Evolutionary conservation across 1,139 yeast species (phyloP).

Genomic region (Zhuliangozyma blackwelliae): DNA sequence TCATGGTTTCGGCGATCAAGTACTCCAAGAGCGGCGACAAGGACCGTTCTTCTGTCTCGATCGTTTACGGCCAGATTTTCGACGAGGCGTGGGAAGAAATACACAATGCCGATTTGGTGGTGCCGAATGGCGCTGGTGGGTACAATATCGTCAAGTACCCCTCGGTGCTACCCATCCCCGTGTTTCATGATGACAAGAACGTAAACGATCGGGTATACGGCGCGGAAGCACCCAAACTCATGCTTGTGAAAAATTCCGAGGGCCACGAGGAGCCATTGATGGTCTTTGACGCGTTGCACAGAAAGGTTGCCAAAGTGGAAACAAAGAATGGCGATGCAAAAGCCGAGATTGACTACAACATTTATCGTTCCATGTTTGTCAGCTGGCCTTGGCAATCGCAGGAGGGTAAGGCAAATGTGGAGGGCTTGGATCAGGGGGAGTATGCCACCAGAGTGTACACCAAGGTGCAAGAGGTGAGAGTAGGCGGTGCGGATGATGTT

Average conservation of each 20-base stretch:
- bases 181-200: conserved; percentile 23
- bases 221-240: conserved; percentile 39
- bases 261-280: conserved; percentile 38
- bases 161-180: conserved; percentile 28
- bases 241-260: conserved; percentile 24
- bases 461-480: conserved; percentile 20
- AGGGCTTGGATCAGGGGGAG: conserved; percentile 10
- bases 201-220: conserved; percentile 27
- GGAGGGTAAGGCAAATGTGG: conserved; percentile 24
- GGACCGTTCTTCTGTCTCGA: conserved; percentile 20
- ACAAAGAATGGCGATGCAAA: background rate
- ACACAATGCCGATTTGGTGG: conserved; percentile 16
- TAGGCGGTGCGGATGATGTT: conserved; percentile 13
- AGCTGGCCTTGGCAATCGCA: conserved; percentile 30
- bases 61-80: conserved; percentile 16
- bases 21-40: conserved; percentile 20
- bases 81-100: conserved; percentile 25
- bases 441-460: conserved; percentile 14
- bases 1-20: conserved; percentile 25
- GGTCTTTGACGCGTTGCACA: conserved; percentile 30
- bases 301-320: conserved; percentile 13
- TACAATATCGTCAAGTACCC: conserved; percentile 23
- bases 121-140: background rate
- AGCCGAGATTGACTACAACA: conserved; percentile 9
- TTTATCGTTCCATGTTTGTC: conserved; percentile 21